These are phyloP conservation scores for Aspergillus intermedius DNA, from an alignment of 2,329 filamentous ascomycete genomes.

Conservation along the genomic window DNA sequence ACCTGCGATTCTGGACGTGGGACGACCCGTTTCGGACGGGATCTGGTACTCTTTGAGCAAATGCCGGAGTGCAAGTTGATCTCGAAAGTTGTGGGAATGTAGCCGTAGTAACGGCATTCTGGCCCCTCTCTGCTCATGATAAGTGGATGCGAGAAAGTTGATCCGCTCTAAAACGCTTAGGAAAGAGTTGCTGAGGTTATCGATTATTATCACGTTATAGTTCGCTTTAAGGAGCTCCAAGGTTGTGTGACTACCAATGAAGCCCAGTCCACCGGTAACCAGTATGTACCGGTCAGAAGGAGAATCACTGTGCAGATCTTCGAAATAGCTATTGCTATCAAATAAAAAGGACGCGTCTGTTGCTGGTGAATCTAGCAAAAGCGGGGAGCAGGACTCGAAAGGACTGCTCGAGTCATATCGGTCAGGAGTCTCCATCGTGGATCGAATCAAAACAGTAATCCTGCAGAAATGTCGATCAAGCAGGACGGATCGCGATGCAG, in stretches of 20 bases:
- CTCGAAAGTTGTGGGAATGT: constrained; percentile 45
- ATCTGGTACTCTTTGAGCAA: constrained; percentile 40
- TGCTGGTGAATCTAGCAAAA: constrained; percentile 35
- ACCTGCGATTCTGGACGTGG: constrained; percentile 49
- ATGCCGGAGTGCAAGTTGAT: constrained; percentile 35
- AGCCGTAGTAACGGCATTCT: constrained; percentile 41
- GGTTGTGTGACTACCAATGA: constrained; percentile 39
- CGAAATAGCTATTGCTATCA: constrained; percentile 40
- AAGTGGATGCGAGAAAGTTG: constrained; percentile 23
- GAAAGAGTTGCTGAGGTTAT: constrained; percentile 37
- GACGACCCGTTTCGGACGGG: constrained; percentile 25
- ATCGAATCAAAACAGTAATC: not conserved
- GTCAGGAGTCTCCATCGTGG: constrained; percentile 23
- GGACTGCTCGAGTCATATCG: constrained; percentile 27
- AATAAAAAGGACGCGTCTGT: constrained; percentile 42
- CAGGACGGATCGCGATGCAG: no score
- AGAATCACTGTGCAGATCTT: constrained; percentile 36
- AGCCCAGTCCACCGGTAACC: constrained; percentile 37
- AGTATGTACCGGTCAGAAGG: constrained; percentile 38
- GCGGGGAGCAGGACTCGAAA: constrained; percentile 23
- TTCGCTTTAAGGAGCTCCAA: constrained; percentile 35
- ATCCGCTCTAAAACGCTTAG: constrained; percentile 31
- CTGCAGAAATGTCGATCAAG: no score
- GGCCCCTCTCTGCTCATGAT: constrained; percentile 34
- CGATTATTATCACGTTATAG: constrained; percentile 38